Evolutionary conservation across 495 filamentous ascomycete species (phyloP).

Genomic region (Lineolata rhizophorae): DNA sequence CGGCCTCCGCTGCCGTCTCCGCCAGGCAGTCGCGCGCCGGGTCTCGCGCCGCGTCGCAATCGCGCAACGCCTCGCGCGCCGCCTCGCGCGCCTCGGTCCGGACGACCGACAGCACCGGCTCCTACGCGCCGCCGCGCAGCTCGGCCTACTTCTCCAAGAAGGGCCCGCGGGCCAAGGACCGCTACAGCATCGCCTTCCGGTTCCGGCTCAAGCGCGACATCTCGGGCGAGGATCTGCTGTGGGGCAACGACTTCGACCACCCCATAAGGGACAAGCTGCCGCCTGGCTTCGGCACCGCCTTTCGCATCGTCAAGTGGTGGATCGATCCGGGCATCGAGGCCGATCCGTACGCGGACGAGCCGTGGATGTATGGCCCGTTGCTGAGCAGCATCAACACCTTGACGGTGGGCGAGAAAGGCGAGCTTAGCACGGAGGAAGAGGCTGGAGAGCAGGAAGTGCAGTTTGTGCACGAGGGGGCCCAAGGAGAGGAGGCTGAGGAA

Average conservation of each 20-base stretch:
- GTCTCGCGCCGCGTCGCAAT: too few relatives aligned
- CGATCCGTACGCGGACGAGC: slow-evolving; percentile 67
- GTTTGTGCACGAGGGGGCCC: slow-evolving; percentile 15
- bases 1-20: too few relatives aligned
- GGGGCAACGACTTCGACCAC: slow-evolving; percentile 81
- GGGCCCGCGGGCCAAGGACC: slow-evolving; percentile 44
- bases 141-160: slow-evolving; percentile 57
- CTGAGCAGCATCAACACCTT: slow-evolving; percentile 53
- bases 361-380: slow-evolving; percentile 62
- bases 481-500: slow-evolving; percentile 31
- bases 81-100: neutral
- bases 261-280: slow-evolving; percentile 74
- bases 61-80: too few relatives aligned
- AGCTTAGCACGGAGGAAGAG: slow-evolving; percentile 1
- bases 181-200: slow-evolving; percentile 59
- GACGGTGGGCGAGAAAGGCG: slow-evolving; percentile 30
- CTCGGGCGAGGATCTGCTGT: slow-evolving; percentile 51
- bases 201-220: slow-evolving; percentile 49
- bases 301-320: slow-evolving; percentile 63
- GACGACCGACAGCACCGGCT: slow-evolving; percentile 12
- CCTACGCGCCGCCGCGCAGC: slow-evolving; percentile 16
- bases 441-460: slow-evolving; percentile 3
- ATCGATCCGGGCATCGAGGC: slow-evolving; percentile 77
- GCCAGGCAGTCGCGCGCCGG: too few relatives aligned
- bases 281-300: slow-evolving; percentile 57